Evolutionary conservation across 345 rosid genomes (phyloP), one percentile per base, ranked within the genome.

Genomic region (Trapa bicornis): DNA sequence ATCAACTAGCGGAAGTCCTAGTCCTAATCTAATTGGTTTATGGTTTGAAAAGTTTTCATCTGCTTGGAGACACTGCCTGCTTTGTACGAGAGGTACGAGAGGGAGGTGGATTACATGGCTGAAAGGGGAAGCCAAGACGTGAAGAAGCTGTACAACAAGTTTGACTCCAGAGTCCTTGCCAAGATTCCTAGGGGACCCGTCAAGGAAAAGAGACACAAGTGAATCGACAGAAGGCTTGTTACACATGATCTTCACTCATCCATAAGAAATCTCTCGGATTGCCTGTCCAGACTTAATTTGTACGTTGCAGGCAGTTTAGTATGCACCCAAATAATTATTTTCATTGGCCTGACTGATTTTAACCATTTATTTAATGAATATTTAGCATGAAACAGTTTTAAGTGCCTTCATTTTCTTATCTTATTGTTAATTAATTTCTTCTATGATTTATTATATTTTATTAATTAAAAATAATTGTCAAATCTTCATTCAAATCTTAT

Each of bases 151-250:
- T 74, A 76, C 47, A 57, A 73, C 22, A 70, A 76, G 37, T 67
- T 85, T 62, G 82, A 78, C 64, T 67, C 82, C 70, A 53, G 70
- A 76, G 76, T 83, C 69, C 75, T 81, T 64, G 62, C 76, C 76
- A 85, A 74, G 74, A 81, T 85, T 54, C 89, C 89, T 47, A 78
- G 73, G 70, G 83, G 79, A 53, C 71, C 78, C 12, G 47, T 11
- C 17, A 76, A 77, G 61, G 65, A 73, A 22, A 70, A 77, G 43
- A 70, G 74, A 72, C 43, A 53, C 50, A 16, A 47, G 22, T 70
- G 37, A 57, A 68, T 50, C 29, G 29, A 22, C 29, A 22, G 29
- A 22, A 22, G 29, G 29, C 29, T 22, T 22, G 29, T 22, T 22
- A 22, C 29, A 22, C 29, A 22, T 22, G 29, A 0, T 22, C 29